Evolutionary conservation across 306 rosid species (phyloP), one percentile per base, ranked within the genome.

Genomic region (Trichosanthes truncata): DNA sequence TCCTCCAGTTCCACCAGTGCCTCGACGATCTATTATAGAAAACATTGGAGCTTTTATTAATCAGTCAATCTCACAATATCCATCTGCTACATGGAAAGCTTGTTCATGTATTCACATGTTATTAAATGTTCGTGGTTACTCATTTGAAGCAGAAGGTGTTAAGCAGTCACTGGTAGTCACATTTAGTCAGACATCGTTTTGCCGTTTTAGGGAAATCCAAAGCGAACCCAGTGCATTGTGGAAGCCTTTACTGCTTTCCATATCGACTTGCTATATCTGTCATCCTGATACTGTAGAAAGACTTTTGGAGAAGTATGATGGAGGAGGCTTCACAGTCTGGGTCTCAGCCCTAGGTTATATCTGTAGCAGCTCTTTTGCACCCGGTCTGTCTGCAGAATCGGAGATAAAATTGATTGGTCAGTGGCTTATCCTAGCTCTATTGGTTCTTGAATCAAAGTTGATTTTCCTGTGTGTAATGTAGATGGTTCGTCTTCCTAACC

Each of bases 1-100:
- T 68, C 88, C 98, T 83, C 97, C 97, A 59, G 93, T 89, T 82
- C 92, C 95, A 48, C 97, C 95, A 79, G 98, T 93, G 78, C 93
- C 96, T 79, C 84, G 68, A 55, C 81, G 84, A 78, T 91, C 97
- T 74, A 83, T 93, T 53, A 45, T 93, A 60, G 92, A 91, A 87
- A 90, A 91, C 80, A 91, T 91, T 80, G 89, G 90, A 66, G 80
- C 85, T 82, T 91, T 91, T 71, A 77, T 93, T 81, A 73, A 84
- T 26, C 85, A 91, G 83, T 92, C 98, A 81, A 86, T 90, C 80
- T 82, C 80, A 84, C 95, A 93, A 87, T 91, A 90, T 89, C 91
- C 91, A 43, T 89, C 97, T 76, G 97, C 95, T 57, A 89, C 90
- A 18, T 87, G 90, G 88, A 88, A 90, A 68, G 93, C 93, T 76